Evolutionary conservation across 169 alveolate species (phyloP).

Genomic region (Amoebophrya sp.): DNA sequence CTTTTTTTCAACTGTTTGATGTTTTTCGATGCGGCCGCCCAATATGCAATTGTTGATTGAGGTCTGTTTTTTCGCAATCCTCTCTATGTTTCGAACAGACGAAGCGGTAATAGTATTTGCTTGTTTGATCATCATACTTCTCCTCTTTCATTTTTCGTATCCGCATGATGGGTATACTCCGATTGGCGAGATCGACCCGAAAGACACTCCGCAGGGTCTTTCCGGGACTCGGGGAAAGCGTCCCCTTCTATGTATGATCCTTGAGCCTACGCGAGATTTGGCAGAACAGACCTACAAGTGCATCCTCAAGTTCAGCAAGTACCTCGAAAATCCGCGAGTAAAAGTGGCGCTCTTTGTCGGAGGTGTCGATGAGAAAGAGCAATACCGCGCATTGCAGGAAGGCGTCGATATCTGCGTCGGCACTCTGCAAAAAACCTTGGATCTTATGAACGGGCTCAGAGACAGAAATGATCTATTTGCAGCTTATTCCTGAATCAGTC

Average conservation of each 20-base stretch:
- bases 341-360: slow-evolving; percentile 50
- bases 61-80: too few relatives aligned
- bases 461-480: too few relatives aligned
- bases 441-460: too few relatives aligned
- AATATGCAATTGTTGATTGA: too few relatives aligned
- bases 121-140: too few relatives aligned
- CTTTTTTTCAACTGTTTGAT: too few relatives aligned
- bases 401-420: slow-evolving; percentile 53
- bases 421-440: slow-evolving; percentile 50
- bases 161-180: slow-evolving; percentile 49
- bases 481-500: too few relatives aligned
- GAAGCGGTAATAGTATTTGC: too few relatives aligned
- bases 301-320: slow-evolving; percentile 45
- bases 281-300: slow-evolving; percentile 54
- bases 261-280: slow-evolving; percentile 51
- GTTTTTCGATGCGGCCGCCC: too few relatives aligned
- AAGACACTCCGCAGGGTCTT: slow-evolving; percentile 38
- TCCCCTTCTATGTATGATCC: slow-evolving; percentile 64
- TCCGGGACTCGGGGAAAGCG: slow-evolving; percentile 78
- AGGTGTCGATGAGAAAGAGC: slow-evolving; percentile 52
- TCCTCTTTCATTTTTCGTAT: too few relatives aligned
- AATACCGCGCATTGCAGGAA: slow-evolving; percentile 41
- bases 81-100: too few relatives aligned
- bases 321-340: slow-evolving; percentile 50
- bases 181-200: slow-evolving; percentile 34